A percentile compares a stretch with the other conserved stretches of the same genome.
Evolutionary conservation across 2,329 filamentous ascomycete genomes (phyloP).

Genomic region (Coniosporium uncinatum): DNA sequence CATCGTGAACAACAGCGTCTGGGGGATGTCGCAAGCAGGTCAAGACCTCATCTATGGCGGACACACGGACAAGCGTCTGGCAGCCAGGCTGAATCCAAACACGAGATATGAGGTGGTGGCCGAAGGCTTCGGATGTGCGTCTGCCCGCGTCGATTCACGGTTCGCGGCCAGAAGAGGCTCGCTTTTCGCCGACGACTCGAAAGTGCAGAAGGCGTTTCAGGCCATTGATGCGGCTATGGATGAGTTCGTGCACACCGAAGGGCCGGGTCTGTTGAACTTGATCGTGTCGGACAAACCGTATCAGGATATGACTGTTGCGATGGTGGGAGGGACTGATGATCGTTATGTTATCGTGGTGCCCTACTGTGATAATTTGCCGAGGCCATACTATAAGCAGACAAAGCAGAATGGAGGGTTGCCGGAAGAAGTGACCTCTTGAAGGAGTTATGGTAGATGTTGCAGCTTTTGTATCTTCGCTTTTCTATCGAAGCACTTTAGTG

Average conservation of each 20-base stretch:
- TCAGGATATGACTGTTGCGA: conserved; percentile 25
- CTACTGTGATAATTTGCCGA: conserved; percentile 40
- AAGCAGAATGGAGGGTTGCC: neutral
- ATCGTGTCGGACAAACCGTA: conserved; percentile 30
- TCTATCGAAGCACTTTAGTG: too few species aligned
- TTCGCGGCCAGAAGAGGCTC: conserved; percentile 17
- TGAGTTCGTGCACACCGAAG: conserved; percentile 17
- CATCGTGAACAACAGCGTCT: conserved; percentile 35
- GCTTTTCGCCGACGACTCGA: conserved; percentile 8
- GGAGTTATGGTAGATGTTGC: too few species aligned
- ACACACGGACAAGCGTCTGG: conserved; percentile 20
- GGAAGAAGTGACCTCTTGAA: too few species aligned
- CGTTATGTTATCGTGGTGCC: conserved; percentile 38
- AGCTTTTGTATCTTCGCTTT: too few species aligned
- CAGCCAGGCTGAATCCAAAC: conserved; percentile 19
- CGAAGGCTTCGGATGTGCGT: conserved; percentile 26
- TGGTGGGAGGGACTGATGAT: conserved; percentile 36
- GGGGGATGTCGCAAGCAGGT: conserved; percentile 38
- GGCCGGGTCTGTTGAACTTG: conserved; percentile 30
- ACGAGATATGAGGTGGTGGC: conserved; percentile 35
- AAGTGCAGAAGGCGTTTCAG: conserved; percentile 15
- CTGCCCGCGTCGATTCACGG: conserved; percentile 17
- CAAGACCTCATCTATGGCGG: conserved; percentile 36
- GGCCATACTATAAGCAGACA: conserved; percentile 17
- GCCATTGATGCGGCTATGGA: conserved; percentile 18